Percentiles rank a stretch among this genome's conserved stretches.
Evolutionary conservation across 768 basidiomycete genomes (phyloP).

Genomic region (Trametes cubensis): DNA sequence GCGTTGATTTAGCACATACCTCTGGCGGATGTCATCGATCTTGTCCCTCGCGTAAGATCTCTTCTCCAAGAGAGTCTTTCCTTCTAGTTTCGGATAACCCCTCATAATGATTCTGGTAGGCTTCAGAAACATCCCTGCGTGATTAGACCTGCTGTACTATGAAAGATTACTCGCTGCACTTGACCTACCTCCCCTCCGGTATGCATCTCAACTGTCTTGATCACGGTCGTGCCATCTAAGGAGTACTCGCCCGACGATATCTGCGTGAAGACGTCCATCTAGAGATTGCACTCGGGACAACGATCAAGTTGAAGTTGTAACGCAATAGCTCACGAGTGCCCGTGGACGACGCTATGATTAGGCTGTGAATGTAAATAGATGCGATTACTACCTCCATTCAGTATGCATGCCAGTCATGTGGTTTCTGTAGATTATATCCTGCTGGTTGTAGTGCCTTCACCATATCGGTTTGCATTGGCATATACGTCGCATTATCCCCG

Average conservation of each 20-base stretch:
- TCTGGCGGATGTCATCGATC: constrained; percentile 33
- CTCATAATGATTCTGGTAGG: constrained; percentile 42
- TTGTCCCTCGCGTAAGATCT: constrained; percentile 35
- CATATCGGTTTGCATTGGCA: too few relatives aligned
- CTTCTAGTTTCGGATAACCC: constrained; percentile 39
- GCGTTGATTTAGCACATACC: neutral
- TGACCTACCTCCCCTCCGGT: constrained; percentile 40
- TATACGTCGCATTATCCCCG: too few relatives aligned
- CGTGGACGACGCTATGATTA: too few relatives aligned
- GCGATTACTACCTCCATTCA: too few relatives aligned
- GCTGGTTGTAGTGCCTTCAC: too few relatives aligned
- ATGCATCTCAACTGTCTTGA: constrained; percentile 43
- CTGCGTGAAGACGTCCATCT: constrained; percentile 13
- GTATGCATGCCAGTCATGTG: too few relatives aligned
- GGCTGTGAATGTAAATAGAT: too few relatives aligned
- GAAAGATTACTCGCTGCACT: neutral
- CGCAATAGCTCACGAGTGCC: too few relatives aligned
- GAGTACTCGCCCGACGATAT: constrained; percentile 7
- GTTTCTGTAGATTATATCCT: too few relatives aligned
- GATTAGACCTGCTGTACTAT: too few relatives aligned
- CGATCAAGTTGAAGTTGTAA: too few relatives aligned
- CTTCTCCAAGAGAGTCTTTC: constrained; percentile 40
- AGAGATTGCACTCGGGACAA: neutral
- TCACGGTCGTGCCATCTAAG: constrained; percentile 10
- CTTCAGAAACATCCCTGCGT: constrained; percentile 34